Percentiles rank a stretch among this genome's conserved stretches.
These are phyloP conservation scores for Kickxella alabastrina DNA, from an alignment of 192 early-diverging fungal species.

Conservation along the genomic window DNA sequence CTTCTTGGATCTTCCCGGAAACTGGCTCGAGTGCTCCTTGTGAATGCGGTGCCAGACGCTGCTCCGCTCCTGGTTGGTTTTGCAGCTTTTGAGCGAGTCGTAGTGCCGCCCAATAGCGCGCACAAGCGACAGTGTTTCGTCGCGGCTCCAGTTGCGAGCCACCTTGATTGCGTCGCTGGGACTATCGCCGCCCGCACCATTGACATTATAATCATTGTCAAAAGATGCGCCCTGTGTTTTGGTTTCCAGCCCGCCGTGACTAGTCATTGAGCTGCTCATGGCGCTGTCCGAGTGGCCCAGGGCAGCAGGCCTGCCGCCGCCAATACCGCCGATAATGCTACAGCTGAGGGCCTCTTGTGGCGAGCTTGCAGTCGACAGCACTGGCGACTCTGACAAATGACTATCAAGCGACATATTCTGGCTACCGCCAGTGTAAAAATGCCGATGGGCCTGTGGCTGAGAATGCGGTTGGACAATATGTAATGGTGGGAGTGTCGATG, in stretches of 20 bases:
- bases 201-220: neutral
- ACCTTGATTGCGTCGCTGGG: conserved; percentile 30
- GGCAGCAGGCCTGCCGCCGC: neutral
- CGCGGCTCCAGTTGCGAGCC: conserved; percentile 50
- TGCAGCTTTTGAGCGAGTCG: conserved; percentile 44
- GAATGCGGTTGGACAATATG: too few species aligned
- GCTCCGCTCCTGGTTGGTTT: conserved; percentile 54
- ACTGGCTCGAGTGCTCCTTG: conserved; percentile 50
- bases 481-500: neutral
- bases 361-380: too few species aligned
- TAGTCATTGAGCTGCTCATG: neutral
- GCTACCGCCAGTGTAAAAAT: neutral
- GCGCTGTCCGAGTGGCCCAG: neutral
- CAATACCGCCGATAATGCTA: too few species aligned
- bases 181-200: too few species aligned
- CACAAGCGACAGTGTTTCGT: conserved; percentile 48
- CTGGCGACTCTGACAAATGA: neutral
- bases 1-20: conserved; percentile 49
- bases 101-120: conserved; percentile 48
- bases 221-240: neutral
- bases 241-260: neutral
- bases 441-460: neutral
- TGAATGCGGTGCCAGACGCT: conserved; percentile 51
- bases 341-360: too few species aligned
- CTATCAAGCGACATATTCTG: too few species aligned